Evolutionary conservation across 2,329 filamentous ascomycete species (phyloP), one percentile per base, ranked within the genome.

Genomic region (Blumeriella jaapii): DNA sequence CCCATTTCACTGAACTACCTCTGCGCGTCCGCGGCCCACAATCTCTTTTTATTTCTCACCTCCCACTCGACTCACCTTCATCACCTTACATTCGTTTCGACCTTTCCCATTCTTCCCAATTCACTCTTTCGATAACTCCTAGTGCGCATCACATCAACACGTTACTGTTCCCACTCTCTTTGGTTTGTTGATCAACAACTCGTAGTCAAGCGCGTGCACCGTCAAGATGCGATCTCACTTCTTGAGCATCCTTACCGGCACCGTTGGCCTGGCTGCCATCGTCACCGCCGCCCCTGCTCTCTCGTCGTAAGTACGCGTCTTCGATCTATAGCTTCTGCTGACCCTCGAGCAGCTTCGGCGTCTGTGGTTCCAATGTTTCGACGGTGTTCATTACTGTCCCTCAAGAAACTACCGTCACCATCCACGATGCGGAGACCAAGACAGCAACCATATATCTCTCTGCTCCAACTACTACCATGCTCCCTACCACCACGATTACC

Each of bases 191-290:
- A 33, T 9, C 35, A 12, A 13, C 10, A 24, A 24, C 11, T 18
- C 16, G n/a, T 20, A 20, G 27, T 29, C 23, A 22, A 25, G 14
- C 25, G 5, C 13, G 18, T 22, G 16, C 15, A 31, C 15, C 31
- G 13, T 39, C 44, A 49, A 48, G 19, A 53, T 53, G 51, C 51
- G 41, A 29, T 31, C 34, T 12, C 18, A 41, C 12, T n/a, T 40
- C 17, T 29, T 45, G 13, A 29, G 13, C 11, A 23, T 29, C 29
- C 6, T 47, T 22, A 16, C 11, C 6, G 42, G 40, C 20, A 31
- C 24, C 13, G 13, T 46, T 26, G 38, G 45, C 10, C 34, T 52
- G 19, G 45, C 41, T 34, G 32, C 41, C 15, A 15, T 48, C 16
- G 42, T 29, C 18, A 25, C 34, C 29, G 31, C 41, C 11, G 41